phyloP scores from a whole-genome alignment of 805 yeast genomes.

The Naumovozyma castellii region DNA sequence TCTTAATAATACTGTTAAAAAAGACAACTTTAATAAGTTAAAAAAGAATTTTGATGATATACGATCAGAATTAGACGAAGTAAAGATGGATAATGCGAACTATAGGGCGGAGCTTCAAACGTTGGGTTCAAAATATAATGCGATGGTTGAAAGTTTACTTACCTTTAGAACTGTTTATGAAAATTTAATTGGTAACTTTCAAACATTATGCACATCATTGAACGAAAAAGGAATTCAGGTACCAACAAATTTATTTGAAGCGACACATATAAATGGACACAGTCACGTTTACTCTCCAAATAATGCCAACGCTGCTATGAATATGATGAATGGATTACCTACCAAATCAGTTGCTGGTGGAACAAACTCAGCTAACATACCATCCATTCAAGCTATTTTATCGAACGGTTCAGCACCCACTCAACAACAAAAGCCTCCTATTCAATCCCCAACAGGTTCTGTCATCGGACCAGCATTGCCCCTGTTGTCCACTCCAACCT shows the following conservation, averaged over 20 bases:
- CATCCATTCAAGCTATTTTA: neutral
- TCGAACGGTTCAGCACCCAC: neutral
- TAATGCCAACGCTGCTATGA: neutral
- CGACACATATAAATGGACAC: slow-evolving; percentile 1
- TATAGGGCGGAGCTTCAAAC: slow-evolving; percentile 31
- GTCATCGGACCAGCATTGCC: slow-evolving; percentile 10
- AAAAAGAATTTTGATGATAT: slow-evolving; percentile 30
- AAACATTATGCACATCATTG: slow-evolving; percentile 40
- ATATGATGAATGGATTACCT: neutral
- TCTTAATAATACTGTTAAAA: slow-evolving; percentile 19
- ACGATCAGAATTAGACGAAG: slow-evolving; percentile 18
- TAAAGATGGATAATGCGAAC: slow-evolving; percentile 18
- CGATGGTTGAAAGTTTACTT: slow-evolving; percentile 52
- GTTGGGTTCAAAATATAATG: slow-evolving; percentile 50
- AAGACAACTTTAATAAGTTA: slow-evolving; percentile 21
- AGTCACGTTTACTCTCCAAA: too few relatives aligned
- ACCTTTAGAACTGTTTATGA: slow-evolving; percentile 50
- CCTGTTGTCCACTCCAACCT: slow-evolving; percentile 1
- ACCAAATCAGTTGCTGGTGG: neutral
- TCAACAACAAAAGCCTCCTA: neutral
- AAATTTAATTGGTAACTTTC: slow-evolving; percentile 44
- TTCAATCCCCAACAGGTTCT: slow-evolving; percentile 1
- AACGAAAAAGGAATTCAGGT: slow-evolving; percentile 53
- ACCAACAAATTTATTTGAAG: slow-evolving; percentile 35
- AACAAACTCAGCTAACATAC: neutral